Conservation (phyloP, 345 rosid species). For the Populus ilicifolia region DNA sequence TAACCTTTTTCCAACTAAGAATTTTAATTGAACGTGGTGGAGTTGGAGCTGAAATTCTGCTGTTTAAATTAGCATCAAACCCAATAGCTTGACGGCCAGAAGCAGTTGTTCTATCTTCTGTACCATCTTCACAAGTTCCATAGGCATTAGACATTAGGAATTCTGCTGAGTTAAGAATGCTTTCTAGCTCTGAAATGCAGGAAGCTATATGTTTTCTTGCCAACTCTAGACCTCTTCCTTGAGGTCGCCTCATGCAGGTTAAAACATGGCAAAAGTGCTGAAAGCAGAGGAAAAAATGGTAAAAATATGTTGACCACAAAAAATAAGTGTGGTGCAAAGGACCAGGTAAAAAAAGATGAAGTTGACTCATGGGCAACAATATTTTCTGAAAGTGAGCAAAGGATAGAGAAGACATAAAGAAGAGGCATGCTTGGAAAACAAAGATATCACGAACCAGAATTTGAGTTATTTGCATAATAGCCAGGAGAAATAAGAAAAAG, state of each 20-base stretch:
- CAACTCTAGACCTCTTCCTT: conserved; percentile 90
- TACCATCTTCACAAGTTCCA: conserved; percentile 35
- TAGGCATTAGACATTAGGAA: conserved; percentile 38
- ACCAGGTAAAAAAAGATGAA: not conserved
- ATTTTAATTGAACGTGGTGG: conserved; percentile 92
- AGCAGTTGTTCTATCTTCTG: conserved; percentile 77
- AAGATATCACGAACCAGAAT: not conserved
- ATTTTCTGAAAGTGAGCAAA: not conserved
- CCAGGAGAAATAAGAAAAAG: not conserved
- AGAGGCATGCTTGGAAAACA: not conserved
- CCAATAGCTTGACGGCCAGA: conserved; percentile 78
- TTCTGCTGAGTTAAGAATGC: conserved; percentile 48
- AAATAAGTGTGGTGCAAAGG: not conserved
- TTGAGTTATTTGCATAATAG: not conserved
- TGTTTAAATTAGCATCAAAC: conserved; percentile 83
- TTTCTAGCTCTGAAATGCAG: conserved; percentile 74
- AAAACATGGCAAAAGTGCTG: conserved; percentile 94
- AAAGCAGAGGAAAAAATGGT: conserved; percentile 26
- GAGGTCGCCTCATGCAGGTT: conserved; percentile 79
- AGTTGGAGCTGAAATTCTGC: conserved; percentile 84
- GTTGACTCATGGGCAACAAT: not conserved
- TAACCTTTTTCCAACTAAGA: conserved; percentile 83
- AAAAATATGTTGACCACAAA: conserved; percentile 3
- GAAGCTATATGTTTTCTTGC: conserved; percentile 84
- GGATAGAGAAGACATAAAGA: not conserved